Evolutionary conservation across 805 yeast species (phyloP), one percentile per base, ranked within the genome.

Genomic region (Naumovozyma dairenensis): DNA sequence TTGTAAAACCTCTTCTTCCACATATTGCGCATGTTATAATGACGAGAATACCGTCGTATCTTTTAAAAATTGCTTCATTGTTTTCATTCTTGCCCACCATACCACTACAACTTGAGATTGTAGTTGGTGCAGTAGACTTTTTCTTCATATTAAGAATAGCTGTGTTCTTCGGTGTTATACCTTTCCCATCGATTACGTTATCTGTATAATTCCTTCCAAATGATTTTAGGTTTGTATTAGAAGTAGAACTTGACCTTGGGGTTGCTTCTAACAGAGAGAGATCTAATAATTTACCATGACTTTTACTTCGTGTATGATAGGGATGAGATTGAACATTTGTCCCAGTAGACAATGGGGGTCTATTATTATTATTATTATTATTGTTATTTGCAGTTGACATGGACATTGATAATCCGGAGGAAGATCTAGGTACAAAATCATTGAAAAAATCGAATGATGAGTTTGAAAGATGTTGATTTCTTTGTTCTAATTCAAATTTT

Each of bases 21-120:
- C 94, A 82, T 32, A 67, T 70, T 1, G 76, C 72, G 52, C 94
- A 82, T 6, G 74, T 74, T 24, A 82, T 63, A 31, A 75, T 65
- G 2, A 82, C 85, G 15, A 79, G 57, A 1, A 78, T 65, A 2
- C 87, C 87, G 52, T 82, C 92, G 4, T 78, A 71, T 39, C 85
- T 55, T 40, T 76, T 63, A 47, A 76, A 78, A 3, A 78, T 66
- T 43, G 84, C 77, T 16, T 60, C 56, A 31, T 59, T 55, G 13
- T 58, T 43, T 2, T 63, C 64, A 15, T 61, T 49, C 13, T 57
- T 49, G 16, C 66, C 63, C 4, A 63, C 44, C 1, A 71, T 59
- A 0, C 81, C 80, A 35, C 80, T 63, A 31, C 35, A 76, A 55
- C 35, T 65, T 44, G 51, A 60, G 48, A 49, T 45, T 57, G 45